These are phyloP conservation scores for Cutaneotrichosporon cavernicola DNA, from an alignment of 1,284 basidiomycete genomes.

Conservation along the genomic window DNA sequence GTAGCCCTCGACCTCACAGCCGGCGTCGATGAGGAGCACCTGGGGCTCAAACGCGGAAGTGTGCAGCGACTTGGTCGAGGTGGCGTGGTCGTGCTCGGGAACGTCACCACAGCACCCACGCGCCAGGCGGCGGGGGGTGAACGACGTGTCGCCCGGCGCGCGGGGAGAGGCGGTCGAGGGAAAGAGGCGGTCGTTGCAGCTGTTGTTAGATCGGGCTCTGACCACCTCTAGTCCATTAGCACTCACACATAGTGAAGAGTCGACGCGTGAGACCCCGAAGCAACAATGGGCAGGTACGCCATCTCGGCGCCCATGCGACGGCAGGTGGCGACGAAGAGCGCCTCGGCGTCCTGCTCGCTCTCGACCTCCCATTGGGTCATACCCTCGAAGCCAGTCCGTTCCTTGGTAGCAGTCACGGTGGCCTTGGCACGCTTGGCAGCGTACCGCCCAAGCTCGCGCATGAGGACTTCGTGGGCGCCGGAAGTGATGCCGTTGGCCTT, in stretches of 20 bases:
- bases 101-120: conserved; percentile 49
- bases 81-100: conserved; percentile 36
- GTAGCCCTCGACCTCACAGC: conserved; percentile 75
- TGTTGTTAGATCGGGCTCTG: conserved; percentile 19
- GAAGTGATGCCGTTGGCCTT: conserved; percentile 80
- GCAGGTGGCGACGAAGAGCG: conserved; percentile 83
- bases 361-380: conserved; percentile 80
- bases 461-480: conserved; percentile 80
- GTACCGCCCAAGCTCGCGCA: conserved; percentile 78
- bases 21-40: conserved; percentile 85
- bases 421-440: conserved; percentile 56
- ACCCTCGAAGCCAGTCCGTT: conserved; percentile 59
- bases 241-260: conserved; percentile 86
- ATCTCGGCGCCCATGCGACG: conserved; percentile 76
- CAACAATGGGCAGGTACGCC: conserved; percentile 86
- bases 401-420: conserved; percentile 40
- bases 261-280: conserved; percentile 74
- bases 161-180: conserved; percentile 39
- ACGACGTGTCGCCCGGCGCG: conserved; percentile 39
- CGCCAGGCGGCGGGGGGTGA: conserved; percentile 34
- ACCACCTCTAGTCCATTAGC: too few species aligned
- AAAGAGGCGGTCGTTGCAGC: conserved; percentile 53
- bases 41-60: conserved; percentile 59
- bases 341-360: conserved; percentile 86
- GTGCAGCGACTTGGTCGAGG: conserved; percentile 28